phyloP scores from a whole-genome alignment of 106 monocot genomes.

The Acorus calamus region DNA sequence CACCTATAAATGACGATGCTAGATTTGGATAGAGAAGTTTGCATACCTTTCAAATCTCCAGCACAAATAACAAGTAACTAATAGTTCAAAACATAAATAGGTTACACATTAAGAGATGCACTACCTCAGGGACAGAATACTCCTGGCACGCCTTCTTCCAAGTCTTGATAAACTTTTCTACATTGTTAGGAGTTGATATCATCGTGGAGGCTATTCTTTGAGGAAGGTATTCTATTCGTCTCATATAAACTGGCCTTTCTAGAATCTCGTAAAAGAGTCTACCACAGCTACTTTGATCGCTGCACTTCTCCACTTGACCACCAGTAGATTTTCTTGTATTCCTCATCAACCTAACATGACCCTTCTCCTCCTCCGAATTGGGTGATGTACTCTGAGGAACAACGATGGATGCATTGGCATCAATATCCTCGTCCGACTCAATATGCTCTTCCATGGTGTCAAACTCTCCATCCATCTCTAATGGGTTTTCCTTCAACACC shows the following conservation, averaged over 20 bases:
- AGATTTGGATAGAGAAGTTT: too few species aligned
- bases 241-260: too few species aligned
- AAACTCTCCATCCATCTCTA: conserved; percentile 3
- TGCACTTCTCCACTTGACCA: conserved; percentile 15
- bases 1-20: too few species aligned
- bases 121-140: conserved; percentile 53
- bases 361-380: conserved; percentile 5
- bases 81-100: background rate
- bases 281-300: too few species aligned
- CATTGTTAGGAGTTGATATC: background rate
- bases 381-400: too few species aligned
- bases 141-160: conserved; percentile 73
- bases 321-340: conserved; percentile 1
- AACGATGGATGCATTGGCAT: too few species aligned
- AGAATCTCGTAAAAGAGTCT: too few species aligned
- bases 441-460: conserved; percentile 7
- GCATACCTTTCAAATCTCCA: background rate
- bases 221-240: too few species aligned
- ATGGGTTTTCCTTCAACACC: background rate
- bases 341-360: background rate
- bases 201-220: background rate
- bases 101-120: background rate
- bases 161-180: conserved; percentile 45
- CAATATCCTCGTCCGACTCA: too few species aligned
- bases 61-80: background rate